Evolutionary conservation across 345 rosid species (phyloP), one percentile per base, ranked within the genome.

Genomic region (Combretum micranthum): DNA sequence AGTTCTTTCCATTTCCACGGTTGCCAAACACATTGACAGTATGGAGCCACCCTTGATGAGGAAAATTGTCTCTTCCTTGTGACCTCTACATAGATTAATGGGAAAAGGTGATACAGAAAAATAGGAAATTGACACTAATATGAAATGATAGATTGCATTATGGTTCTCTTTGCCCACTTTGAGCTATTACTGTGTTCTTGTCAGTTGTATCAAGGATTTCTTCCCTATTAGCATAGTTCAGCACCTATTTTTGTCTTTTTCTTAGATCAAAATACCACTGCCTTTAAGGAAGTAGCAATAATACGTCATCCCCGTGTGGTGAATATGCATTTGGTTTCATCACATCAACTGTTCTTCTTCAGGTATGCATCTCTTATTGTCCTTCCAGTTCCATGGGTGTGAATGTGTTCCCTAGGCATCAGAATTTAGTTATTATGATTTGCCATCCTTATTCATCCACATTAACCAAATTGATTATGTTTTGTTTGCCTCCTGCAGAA

Each of bases 271-370:
- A 91, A 88, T 55, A 88, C 98, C 3, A 84, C 91, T 64, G 95
- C 98, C 47, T 88, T 91, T 62, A 91, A 91, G 73, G 98, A 91
- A 77, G 96, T 91, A 26, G 98, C 98, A 23, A 91, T 91, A 47
- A 87, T 91, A 47, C 78, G 88, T 26, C 98, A 91, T 70, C 98
- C 98, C 47, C 95, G 95, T 62, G 64, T 85, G 98, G 96, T 20
- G 97, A 90, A 81, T 90, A 87, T 64, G 97, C 96, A 13, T 90
- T 90, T 77, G 96, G 97, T 55, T 87, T 90, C 57, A 90, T 90
- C 68, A 87, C 97, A 69, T 87, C 96, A 16, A 80, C 97, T 13
- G 86, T 87, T 53, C 67, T 69, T 66, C 96, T 88, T 65, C 95
- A 91, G 90, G 98, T 87, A 66, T 21, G 37, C 66, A n/a, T 46